Evolutionary conservation across 2,329 filamentous ascomycete species (phyloP).

Genomic region (Coniella vitis): DNA sequence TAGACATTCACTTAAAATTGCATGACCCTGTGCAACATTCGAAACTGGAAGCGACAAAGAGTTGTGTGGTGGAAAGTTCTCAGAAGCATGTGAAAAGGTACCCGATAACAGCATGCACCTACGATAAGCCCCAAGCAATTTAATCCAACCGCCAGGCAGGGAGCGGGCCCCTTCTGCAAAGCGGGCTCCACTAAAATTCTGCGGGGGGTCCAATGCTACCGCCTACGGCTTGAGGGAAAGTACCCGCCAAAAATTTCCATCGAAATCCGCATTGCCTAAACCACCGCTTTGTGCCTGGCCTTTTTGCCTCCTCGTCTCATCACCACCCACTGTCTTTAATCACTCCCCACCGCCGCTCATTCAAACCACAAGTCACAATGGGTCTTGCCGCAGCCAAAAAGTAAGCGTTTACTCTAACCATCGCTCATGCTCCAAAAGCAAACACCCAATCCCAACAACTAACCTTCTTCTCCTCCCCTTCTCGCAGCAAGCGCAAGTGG

Average conservation of each 20-base stretch:
- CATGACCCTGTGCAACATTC: too few relatives aligned
- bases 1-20: too few relatives aligned
- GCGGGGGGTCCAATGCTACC: too few relatives aligned
- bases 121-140: too few relatives aligned
- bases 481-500: constrained; percentile 54
- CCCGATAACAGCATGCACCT: too few relatives aligned
- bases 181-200: too few relatives aligned
- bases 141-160: too few relatives aligned
- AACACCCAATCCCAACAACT: not conserved
- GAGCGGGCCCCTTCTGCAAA: too few relatives aligned
- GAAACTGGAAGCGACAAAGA: too few relatives aligned
- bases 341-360: not conserved
- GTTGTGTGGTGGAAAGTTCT: too few relatives aligned
- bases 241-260: constrained; percentile 13
- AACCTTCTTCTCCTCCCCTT: not conserved
- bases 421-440: too few relatives aligned
- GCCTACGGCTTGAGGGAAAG: not conserved
- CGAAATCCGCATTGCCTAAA: not conserved
- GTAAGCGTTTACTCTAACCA: constrained; percentile 33
- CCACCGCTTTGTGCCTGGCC: not conserved
- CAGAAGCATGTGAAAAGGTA: not conserved
- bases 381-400: constrained; percentile 63
- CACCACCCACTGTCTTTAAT: not conserved
- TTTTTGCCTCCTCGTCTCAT: not conserved
- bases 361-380: constrained; percentile 38